Base-by-base conservation (phyloP, 345 rosid genomes). In the Camelina hispida region DNA sequence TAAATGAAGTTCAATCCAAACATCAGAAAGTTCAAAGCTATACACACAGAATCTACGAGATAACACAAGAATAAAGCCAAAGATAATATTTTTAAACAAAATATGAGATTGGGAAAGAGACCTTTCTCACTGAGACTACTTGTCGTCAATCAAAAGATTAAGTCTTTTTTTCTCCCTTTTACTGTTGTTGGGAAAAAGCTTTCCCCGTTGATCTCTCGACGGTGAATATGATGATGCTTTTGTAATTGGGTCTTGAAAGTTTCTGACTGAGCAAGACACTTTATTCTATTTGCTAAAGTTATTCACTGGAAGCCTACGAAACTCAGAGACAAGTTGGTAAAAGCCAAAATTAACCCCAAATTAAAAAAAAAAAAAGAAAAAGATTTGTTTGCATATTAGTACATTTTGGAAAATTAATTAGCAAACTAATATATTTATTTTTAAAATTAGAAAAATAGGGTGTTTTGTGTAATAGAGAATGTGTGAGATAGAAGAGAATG, bases 41-140 rank as follows among this genome's bases (percentile, higher is more conserved):
- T 14, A 16, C 44, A 51, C 3, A 18, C n/a, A 2, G 6, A 60
- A 71, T 32, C 76, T 42, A 52, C 20, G 20, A 54, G 16, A 18
- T 37, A 58, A 20, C 50, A 5, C 2, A 4, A 28, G 9, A 38
- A 7, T 44, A 6, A 68, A 38, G 25, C 42, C 6, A 7, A 52
- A 68, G 50, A 30, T 51, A 62, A 44, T 7, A 44, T 44, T 44
- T 14, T 44, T 44, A 47, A n/a, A 46, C 9, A 48, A 17, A 17
- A 47, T 7, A 7, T 17, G 53, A 48, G 23, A 16, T 7, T 48
- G 22, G 22, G 12, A 20, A 48, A 10, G 22, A 48, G 23, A 63
- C 89, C 85, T 85, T 89, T 93, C 3, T 94, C 98, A 93, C 71
- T 87, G 97, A 79, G 86, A 74, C 80, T 89, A 87, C 85, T 88